phyloP scores from a whole-genome alignment of 345 rosid genomes.

The Camelina sativa region DNA sequence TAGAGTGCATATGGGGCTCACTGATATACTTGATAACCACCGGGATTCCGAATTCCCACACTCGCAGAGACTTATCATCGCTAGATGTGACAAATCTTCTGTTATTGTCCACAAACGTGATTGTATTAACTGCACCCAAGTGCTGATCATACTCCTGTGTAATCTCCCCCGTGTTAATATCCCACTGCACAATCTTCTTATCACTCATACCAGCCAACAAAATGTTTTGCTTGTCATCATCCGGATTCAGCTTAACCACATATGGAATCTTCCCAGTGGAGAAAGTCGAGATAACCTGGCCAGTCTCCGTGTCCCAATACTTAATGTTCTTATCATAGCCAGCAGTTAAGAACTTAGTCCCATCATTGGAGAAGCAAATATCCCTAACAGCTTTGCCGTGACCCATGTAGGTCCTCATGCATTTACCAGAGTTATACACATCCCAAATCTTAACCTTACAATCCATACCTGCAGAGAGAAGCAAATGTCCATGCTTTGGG shows the following conservation, averaged over 20 bases:
- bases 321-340: conserved; percentile 95
- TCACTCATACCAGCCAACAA: conserved; percentile 98
- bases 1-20: conserved; percentile 99
- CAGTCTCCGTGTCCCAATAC: conserved; percentile 98
- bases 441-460: conserved; percentile 99
- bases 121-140: conserved; percentile 92
- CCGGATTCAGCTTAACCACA: conserved; percentile 91
- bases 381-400: conserved; percentile 94
- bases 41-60: conserved; percentile 98
- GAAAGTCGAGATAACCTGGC: conserved; percentile 90
- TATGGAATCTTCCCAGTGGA: conserved; percentile 92
- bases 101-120: conserved; percentile 93
- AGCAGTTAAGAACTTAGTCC: conserved; percentile 89
- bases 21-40: conserved; percentile 98
- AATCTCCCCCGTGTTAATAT: conserved; percentile 87
- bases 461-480: conserved; percentile 98
- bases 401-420: conserved; percentile 99
- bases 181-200: conserved; percentile 99
- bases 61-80: conserved; percentile 97
- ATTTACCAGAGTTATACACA: conserved; percentile 93
- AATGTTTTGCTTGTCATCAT: conserved; percentile 93
- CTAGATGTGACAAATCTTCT: conserved; percentile 97
- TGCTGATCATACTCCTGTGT: conserved; percentile 93
- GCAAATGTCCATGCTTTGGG: conserved; percentile 95
- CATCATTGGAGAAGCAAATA: conserved; percentile 94